Evolutionary conservation across 1,139 yeast species (phyloP), one percentile per base, ranked within the genome.

Genomic region (Pichia terricola): DNA sequence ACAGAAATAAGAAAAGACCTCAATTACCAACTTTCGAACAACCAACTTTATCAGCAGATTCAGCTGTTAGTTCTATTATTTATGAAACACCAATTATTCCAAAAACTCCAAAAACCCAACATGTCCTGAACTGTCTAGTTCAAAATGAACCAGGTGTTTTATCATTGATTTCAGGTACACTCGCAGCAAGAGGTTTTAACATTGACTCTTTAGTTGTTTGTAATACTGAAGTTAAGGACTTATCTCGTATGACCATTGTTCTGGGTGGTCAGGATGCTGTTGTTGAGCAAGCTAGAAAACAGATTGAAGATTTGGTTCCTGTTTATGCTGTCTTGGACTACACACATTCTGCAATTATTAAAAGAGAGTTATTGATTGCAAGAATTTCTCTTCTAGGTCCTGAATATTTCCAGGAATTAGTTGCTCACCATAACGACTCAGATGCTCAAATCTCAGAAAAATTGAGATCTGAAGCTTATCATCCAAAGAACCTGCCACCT

Each of bases 91-190:
- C 98, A 47, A 68, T 79, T 28, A 82, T 85, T 25, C 73, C 84
- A 5, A 73, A 66, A 45, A 75, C 78, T 4, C 86, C 88, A 36
- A 71, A 75, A 54, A 81, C 81, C 52, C 87, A 85, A 59, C 97
- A 91, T 59, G 94, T 91, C 39, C 73, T 91, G 63, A 94, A 91
- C 73, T 91, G 98, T 69, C 74, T 91, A 63, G 98, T 91, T 34
- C 98, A 91, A 67, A 89, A 91, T 66, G 98, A 91, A 68, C 98
- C 98, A 4, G 98, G 98, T 71, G 98, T 91, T 42, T 72, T 91
- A 59, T 82, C 95, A 40, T 77, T 94, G 45, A 87, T 91, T 40
- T 84, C 97, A 4, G 96, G 97, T 46, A 89, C 96, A 42, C 73
- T 91, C 56, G 98, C 98, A 35, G 97, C 96, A 38, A 77, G 98